phyloP scores from a whole-genome alignment of 2,329 filamentous ascomycete genomes.

The Apiospora malaysiana region DNA sequence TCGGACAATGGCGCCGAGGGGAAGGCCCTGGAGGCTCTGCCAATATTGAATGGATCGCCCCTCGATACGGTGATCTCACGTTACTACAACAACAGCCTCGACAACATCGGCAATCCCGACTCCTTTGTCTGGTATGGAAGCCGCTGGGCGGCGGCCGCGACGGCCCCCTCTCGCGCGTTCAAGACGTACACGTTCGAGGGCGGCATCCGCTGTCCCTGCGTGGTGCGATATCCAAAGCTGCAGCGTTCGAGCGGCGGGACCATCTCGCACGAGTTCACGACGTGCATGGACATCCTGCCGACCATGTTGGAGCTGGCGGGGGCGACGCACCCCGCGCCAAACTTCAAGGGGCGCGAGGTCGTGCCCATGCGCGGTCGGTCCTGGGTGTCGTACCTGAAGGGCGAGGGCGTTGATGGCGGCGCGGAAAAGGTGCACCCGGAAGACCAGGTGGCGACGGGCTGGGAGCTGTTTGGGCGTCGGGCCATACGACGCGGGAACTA shows the following conservation, averaged over 20 bases:
- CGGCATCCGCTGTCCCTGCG: conserved; percentile 59
- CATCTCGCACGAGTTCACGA: conserved; percentile 46
- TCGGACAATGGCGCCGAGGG: conserved; percentile 52
- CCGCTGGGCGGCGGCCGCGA: conserved; percentile 52
- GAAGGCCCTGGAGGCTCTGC: conserved; percentile 30
- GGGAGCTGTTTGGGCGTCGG: conserved; percentile 29
- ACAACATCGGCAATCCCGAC: conserved; percentile 59
- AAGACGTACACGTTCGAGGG: conserved; percentile 51
- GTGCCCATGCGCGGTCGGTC: neutral
- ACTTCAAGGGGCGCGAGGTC: conserved; percentile 28
- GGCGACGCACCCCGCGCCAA: conserved; percentile 42
- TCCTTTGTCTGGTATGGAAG: conserved; percentile 65
- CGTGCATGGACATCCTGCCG: conserved; percentile 58
- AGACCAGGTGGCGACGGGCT: conserved; percentile 27
- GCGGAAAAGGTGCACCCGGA: conserved; percentile 26
- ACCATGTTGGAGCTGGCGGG: conserved; percentile 55
- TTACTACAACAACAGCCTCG: conserved; percentile 62
- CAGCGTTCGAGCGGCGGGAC: neutral
- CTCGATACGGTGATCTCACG: neutral
- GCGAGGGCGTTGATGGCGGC: conserved; percentile 26
- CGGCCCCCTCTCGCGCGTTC: conserved; percentile 35
- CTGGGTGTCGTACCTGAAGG: conserved; percentile 27
- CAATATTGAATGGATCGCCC: conserved; percentile 23
- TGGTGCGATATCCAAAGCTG: conserved; percentile 31
- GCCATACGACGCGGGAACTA: conserved; percentile 27